These are phyloP conservation scores for Salvia splendens DNA, from an alignment of 257 asterid genomes.

Conservation along the genomic window DNA sequence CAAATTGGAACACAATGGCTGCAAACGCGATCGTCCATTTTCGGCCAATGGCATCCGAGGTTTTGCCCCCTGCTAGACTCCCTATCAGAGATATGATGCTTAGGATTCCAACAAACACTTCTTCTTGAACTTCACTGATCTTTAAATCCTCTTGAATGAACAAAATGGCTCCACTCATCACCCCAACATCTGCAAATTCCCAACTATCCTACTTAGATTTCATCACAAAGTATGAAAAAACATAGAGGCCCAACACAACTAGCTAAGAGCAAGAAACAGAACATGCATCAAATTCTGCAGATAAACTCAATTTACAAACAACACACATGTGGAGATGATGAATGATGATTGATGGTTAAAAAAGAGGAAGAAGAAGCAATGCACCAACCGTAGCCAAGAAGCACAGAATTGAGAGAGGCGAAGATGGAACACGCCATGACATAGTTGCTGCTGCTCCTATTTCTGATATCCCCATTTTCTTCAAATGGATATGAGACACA, in stretches of 20 bases:
- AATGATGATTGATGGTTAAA: background rate
- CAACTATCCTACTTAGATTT: slow-evolving; percentile 2
- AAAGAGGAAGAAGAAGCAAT: background rate
- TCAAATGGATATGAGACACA: slow-evolving; percentile 25
- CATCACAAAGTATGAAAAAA: background rate
- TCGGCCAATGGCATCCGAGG: slow-evolving; percentile 67
- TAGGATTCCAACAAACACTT: slow-evolving; percentile 58
- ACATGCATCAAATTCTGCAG: background rate
- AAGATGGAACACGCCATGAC: slow-evolving; percentile 59
- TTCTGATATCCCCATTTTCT: slow-evolving; percentile 20
- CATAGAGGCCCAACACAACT: background rate
- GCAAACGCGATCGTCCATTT: slow-evolving; percentile 73
- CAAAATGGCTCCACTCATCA: slow-evolving; percentile 76
- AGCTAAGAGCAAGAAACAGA: background rate
- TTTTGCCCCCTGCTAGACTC: slow-evolving; percentile 60
- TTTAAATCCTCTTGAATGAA: slow-evolving; percentile 62
- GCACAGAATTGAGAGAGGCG: slow-evolving; percentile 69
- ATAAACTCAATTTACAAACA: background rate
- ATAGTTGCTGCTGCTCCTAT: slow-evolving; percentile 38
- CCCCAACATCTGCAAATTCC: slow-evolving; percentile 60
- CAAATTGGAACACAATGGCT: slow-evolving; percentile 55
- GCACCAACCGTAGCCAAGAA: slow-evolving; percentile 67
- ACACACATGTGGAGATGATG: background rate
- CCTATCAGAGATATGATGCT: slow-evolving; percentile 65
- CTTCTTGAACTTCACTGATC: slow-evolving; percentile 58